These are phyloP conservation scores for Nakataea oryzae DNA, from an alignment of 2,329 filamentous ascomycete genomes.

Conservation along the genomic window DNA sequence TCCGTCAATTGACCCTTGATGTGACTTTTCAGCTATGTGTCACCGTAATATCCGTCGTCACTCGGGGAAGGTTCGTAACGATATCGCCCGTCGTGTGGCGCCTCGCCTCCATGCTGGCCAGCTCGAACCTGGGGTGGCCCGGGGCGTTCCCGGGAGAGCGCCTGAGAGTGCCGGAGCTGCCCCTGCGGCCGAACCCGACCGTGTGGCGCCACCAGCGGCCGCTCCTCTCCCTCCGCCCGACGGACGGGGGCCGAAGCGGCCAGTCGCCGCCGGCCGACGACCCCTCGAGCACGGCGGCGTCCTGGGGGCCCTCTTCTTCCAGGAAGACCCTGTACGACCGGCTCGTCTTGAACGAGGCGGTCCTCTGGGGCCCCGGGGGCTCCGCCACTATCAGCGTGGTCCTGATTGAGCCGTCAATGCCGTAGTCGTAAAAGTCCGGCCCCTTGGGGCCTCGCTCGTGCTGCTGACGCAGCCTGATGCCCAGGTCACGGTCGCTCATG, in stretches of 20 bases:
- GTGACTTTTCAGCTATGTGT: neutral
- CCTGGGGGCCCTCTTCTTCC: too few species aligned
- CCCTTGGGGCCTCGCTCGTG: neutral
- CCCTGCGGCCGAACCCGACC: neutral
- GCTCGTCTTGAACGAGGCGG: neutral
- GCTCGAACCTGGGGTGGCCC: neutral
- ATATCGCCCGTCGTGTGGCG: neutral
- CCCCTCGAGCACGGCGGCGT: neutral
- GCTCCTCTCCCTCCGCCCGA: too few species aligned
- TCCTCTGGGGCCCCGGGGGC: neutral
- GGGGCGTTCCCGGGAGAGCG: too few species aligned
- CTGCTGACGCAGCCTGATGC: neutral
- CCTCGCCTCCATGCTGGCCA: neutral
- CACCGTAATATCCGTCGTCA: neutral
- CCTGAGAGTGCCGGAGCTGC: too few species aligned
- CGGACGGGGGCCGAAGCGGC: too few species aligned
- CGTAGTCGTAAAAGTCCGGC: neutral
- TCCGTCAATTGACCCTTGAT: too few species aligned
- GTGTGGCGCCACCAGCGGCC: neutral
- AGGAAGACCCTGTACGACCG: too few species aligned
- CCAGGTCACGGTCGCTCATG: neutral
- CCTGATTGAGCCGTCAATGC: neutral
- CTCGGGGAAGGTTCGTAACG: neutral
- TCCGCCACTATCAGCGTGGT: neutral
- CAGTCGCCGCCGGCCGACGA: neutral